Evolutionary conservation across 1,139 yeast species (phyloP).

Genomic region (Saccharomyces hybrid): DNA sequence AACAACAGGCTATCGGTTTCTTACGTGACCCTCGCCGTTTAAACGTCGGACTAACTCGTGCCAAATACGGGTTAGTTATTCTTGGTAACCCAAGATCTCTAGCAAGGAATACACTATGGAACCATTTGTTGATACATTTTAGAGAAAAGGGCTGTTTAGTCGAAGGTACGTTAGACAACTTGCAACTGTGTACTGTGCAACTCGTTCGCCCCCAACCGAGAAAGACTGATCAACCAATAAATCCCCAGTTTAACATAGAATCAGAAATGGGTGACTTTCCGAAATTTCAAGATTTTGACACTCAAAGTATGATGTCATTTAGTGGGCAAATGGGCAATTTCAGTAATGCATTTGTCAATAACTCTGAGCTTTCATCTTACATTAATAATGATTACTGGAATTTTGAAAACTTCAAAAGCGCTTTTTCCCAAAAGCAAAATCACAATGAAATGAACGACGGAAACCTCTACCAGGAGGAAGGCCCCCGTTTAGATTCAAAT

Average conservation of each 20-base stretch:
- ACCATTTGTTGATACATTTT: slow-evolving; percentile 65
- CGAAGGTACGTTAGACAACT: slow-evolving; percentile 81
- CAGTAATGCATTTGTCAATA: slow-evolving; percentile 20
- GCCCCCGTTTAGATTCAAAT: slow-evolving; percentile 8
- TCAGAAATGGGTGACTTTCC: slow-evolving; percentile 19
- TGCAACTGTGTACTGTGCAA: slow-evolving; percentile 66
- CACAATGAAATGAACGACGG: background rate
- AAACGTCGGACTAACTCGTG: slow-evolving; percentile 89
- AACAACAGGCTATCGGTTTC: slow-evolving; percentile 75
- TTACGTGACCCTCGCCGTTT: slow-evolving; percentile 82
- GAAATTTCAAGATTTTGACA: slow-evolving; percentile 36
- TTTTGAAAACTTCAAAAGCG: slow-evolving; percentile 9
- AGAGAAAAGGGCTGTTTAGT: slow-evolving; percentile 82
- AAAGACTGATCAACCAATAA: slow-evolving; percentile 8
- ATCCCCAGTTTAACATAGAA: slow-evolving; percentile 14
- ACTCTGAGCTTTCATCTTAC: slow-evolving; percentile 30
- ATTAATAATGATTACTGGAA: slow-evolving; percentile 26
- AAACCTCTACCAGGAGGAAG: slow-evolving; percentile 7
- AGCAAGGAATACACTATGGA: slow-evolving; percentile 70
- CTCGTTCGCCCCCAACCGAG: slow-evolving; percentile 34
- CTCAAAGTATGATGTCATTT: slow-evolving; percentile 44
- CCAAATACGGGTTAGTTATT: slow-evolving; percentile 74
- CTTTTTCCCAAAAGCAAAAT: background rate
- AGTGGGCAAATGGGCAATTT: slow-evolving; percentile 28
- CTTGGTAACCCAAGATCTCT: slow-evolving; percentile 81